Base-by-base conservation (phyloP, 75 land plant species). In the Sequoia sempervirens region DNA sequence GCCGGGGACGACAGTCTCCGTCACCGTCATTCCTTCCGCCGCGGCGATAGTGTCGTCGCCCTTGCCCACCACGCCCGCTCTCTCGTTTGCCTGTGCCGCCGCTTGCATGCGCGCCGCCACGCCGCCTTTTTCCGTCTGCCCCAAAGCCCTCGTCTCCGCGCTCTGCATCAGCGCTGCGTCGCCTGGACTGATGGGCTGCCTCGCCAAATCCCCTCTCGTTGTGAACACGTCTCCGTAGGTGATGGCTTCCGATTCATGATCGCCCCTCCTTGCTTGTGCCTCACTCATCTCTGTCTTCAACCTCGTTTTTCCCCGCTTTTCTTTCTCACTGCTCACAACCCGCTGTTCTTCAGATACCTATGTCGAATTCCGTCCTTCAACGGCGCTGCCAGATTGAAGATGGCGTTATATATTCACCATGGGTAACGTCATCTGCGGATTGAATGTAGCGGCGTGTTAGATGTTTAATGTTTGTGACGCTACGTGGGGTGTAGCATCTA, bases 91-190 rank as follows among this genome's bases (percentile, higher is more conserved):
- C 20, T 86, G 82, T 1, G 98, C 96, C 28, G 98, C 98, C 0
- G 92, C 75, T 78, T 94, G 96, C 98, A 96, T 96, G 81, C 76
- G 43, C 0, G 96, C 87, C 1, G 98, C 98, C 0, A 89, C 88
- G 7, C 96, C 94, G 18, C 91, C 94, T 28, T 87, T 91, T 36
- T 80, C 85, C 11, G 94, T 94, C 83, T 88, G 85, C 14, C 96
- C 96, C 4, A 88, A 78, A 36, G 89, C 86, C 68, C 17, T 2
- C 40, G 84, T 69, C 84, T 96, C 98, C 3, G 98, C 92, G 23
- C 92, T 80, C 87, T 95, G 94, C 96, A 96, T 96, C 86, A 94
- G 87, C 54, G 92, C 91, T 0, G 98, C 98, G 70, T 92, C 98
- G 75, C 66, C 50, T 0, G 92, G 91, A 2, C 90, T 89, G n/a